These are phyloP conservation scores for Fraxinus anomala DNA, from an alignment of 257 asterid genomes.

Conservation along the genomic window DNA sequence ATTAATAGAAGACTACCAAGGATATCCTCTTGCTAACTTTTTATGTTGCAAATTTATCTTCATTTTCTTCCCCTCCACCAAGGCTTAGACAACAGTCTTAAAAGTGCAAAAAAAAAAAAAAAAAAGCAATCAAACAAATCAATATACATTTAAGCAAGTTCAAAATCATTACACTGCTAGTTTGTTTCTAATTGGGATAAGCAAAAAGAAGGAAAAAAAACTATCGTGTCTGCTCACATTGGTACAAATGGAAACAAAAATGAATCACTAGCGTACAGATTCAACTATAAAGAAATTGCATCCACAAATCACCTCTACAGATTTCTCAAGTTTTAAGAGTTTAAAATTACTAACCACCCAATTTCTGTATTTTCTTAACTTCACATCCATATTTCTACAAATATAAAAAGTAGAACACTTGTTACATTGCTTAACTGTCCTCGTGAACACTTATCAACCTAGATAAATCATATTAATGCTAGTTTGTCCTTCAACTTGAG, in stretches of 20 bases:
- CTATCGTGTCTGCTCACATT: background rate
- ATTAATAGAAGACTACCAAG: too few species aligned
- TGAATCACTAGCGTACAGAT: background rate
- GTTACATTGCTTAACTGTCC: background rate
- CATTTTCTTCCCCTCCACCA: background rate
- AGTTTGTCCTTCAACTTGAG: too few species aligned
- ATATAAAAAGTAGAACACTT: background rate
- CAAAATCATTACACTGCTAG: constrained; percentile 37
- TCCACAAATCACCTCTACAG: constrained; percentile 7
- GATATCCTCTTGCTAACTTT: too few species aligned
- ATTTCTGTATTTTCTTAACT: background rate
- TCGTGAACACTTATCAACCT: background rate
- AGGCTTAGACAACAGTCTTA: background rate
- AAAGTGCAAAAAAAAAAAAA: constrained; percentile 9
- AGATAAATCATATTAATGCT: background rate
- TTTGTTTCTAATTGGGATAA: background rate
- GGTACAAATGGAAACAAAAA: constrained; percentile 9
- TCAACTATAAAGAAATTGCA: constrained; percentile 5
- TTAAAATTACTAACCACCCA: background rate
- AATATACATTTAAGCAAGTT: constrained; percentile 35
- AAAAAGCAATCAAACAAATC: constrained; percentile 34
- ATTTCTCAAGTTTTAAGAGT: constrained; percentile 13
- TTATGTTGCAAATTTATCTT: background rate
- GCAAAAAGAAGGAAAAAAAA: too few species aligned
- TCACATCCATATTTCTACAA: constrained; percentile 9